Evolutionary conservation across 2,329 filamentous ascomycete genomes (phyloP), one percentile per base, ranked within the genome.

Genomic region (Cladosporium sp.): DNA sequence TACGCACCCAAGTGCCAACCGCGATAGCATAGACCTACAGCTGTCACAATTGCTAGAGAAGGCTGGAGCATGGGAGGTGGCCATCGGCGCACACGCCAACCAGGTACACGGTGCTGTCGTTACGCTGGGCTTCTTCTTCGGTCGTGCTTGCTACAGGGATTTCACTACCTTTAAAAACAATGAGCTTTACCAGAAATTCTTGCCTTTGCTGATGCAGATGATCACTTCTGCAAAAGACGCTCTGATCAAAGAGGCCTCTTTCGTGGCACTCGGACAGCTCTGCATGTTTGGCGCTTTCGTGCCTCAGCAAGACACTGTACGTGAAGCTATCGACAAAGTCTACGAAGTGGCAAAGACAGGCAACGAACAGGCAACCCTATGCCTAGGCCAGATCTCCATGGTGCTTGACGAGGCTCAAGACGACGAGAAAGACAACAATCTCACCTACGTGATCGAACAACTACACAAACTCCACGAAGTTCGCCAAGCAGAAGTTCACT

Each of bases 401-500:
- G 82, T 87, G 1, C 72, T 85, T 2, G 73, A 78, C 12, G 76
- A 81, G 34, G 64, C 68, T 0, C 62, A 69, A 3, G 65, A 66
- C 1, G 69, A 73, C 1, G 66, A 71, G 2, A 66, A 70, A 17
- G 68, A 68, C 4, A 60, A 66, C 25, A 65, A 71, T 1, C 71
- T 89, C 1, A 74, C 74, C 1, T 74, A 79, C 9, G 82, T 96
- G 5, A 74, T 91, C 12, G 79, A 84, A 10, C 84, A 83, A 25
- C 76, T 97, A 0, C 89, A 92, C 69, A 80, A 80, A 9, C 78
- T 97, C 3, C 88, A 95, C 65, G 91, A 96, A 68, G 84, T 94
- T 42, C 90, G 90, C 64, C 88, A 91, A 64, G 84, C 89, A 0
- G 93, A 97, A 70, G 82, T 92, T 1, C 93, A 97, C 61, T 97